A percentile compares a stretch with the other conserved stretches of the same genome.
Conservation (phyloP, 768 basidiomycete species). For the Collybia sp. region DNA sequence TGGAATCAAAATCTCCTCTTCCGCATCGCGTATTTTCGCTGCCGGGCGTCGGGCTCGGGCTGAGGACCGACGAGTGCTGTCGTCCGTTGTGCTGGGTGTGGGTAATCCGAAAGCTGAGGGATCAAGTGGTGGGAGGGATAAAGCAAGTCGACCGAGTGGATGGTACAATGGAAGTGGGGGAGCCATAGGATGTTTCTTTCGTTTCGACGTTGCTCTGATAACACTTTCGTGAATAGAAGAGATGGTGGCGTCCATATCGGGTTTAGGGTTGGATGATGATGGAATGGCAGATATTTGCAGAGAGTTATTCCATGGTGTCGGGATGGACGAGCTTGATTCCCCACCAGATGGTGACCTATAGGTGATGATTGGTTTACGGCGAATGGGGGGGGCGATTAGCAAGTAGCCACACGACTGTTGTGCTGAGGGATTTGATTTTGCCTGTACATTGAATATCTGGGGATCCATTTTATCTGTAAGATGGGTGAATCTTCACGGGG, state of each 20-base stretch:
- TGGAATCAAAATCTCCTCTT: slow-evolving; percentile 24
- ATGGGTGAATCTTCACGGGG: no score
- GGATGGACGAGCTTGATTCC: slow-evolving; percentile 11
- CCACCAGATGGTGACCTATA: slow-evolving; percentile 51
- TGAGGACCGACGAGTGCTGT: slow-evolving; percentile 36
- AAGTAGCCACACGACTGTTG: slow-evolving; percentile 2
- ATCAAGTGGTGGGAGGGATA: slow-evolving; percentile 63
- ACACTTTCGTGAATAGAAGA: no score
- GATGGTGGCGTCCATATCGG: no score
- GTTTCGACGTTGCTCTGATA: slow-evolving; percentile 3
- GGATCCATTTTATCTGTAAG: no score
- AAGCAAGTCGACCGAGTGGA: slow-evolving; percentile 56
- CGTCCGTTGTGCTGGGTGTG: slow-evolving; percentile 38
- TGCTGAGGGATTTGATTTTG: slow-evolving; percentile 3
- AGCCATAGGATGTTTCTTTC: slow-evolving; percentile 20
- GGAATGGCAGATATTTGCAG: no score
- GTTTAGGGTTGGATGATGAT: slow-evolving; percentile 1
- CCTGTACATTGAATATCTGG: no score
- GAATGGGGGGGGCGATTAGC: slow-evolving; percentile 21
- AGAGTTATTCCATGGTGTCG: slow-evolving; percentile 1
- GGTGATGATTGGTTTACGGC: slow-evolving; percentile 54
- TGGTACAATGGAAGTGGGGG: slow-evolving; percentile 63
- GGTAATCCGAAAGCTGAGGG: slow-evolving; percentile 54
- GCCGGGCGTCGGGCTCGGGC: slow-evolving; percentile 41
- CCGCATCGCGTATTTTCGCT: slow-evolving; percentile 46